Conservation (phyloP, 1,284 basidiomycete genomes). For the Taiwanofungus camphoratus region DNA sequence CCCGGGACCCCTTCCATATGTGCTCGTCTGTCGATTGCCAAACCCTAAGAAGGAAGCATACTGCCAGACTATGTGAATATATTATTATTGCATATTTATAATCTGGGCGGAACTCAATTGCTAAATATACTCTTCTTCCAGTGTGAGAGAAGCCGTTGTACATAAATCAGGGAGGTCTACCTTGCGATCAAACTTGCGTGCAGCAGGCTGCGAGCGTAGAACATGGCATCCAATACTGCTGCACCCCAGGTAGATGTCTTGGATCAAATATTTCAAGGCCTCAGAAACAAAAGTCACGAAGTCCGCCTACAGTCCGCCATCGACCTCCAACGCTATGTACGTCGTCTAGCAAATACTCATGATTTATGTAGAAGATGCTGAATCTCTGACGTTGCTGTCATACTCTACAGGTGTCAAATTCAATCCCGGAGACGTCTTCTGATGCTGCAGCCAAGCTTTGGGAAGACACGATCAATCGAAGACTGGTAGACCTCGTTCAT, state of each 20-base stretch:
- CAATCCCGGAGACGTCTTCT: conserved; percentile 70
- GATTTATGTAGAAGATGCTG: too few species aligned
- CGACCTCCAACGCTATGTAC: conserved; percentile 69
- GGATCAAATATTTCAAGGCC: conserved; percentile 56
- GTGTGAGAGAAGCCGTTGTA: background rate
- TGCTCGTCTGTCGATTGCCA: background rate
- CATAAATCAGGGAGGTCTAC: background rate
- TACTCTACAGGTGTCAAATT: conserved; percentile 53
- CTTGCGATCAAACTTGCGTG: too few species aligned
- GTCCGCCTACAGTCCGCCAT: conserved; percentile 57
- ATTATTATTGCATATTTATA: background rate
- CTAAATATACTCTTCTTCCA: background rate
- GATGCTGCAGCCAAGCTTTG: conserved; percentile 74
- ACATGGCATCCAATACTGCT: conserved; percentile 54
- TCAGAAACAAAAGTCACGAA: conserved; percentile 59
- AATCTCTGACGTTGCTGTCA: background rate
- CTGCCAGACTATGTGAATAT: conserved; percentile 33
- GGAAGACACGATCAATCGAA: conserved; percentile 76
- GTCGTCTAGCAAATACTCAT: background rate
- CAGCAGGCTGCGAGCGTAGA: background rate
- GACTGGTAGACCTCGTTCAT: conserved; percentile 80
- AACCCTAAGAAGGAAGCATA: conserved; percentile 35
- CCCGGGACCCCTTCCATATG: conserved; percentile 75
- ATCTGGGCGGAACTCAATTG: background rate
- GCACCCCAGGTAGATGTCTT: conserved; percentile 55